phyloP scores from a whole-genome alignment of 805 yeast genomes.

The Pichia ethanolica region DNA sequence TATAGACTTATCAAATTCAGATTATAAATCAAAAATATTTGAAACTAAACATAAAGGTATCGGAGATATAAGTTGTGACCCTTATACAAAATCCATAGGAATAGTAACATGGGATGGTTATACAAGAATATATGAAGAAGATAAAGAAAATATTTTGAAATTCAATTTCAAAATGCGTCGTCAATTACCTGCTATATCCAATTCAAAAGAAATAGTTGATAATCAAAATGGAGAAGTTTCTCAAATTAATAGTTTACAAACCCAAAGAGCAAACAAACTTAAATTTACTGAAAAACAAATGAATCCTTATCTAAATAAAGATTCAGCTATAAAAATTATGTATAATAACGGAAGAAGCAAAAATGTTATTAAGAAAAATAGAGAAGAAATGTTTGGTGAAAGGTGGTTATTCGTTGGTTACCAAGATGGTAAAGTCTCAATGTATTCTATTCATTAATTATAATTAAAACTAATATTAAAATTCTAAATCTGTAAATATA shows the following conservation, averaged over 20 bases:
- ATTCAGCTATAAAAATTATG: not conserved
- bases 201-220: constrained; percentile 3
- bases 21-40: constrained; percentile 2
- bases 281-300: constrained; percentile 19
- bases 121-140: constrained; percentile 28
- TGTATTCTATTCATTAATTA: constrained; percentile 14
- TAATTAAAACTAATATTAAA: not conserved
- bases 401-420: constrained; percentile 27
- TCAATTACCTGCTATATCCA: constrained; percentile 20
- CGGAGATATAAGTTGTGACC: constrained; percentile 19
- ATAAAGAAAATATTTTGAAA: constrained; percentile 11
- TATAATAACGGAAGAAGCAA: constrained; percentile 28
- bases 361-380: constrained; percentile 25
- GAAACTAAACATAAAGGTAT: constrained; percentile 34
- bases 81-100: constrained; percentile 23
- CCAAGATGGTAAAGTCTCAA: constrained; percentile 27
- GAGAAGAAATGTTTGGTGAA: constrained; percentile 18
- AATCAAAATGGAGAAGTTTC: constrained; percentile 8
- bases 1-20: not conserved
- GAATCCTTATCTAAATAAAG: constrained; percentile 5
- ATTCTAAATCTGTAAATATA: not conserved
- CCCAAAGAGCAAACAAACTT: constrained; percentile 17
- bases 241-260: constrained; percentile 7
- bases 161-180: constrained; percentile 22
- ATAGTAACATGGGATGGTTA: constrained; percentile 48